phyloP scores from a whole-genome alignment of 2,329 filamentous ascomycete genomes.

The Colletotrichum truncatum region DNA sequence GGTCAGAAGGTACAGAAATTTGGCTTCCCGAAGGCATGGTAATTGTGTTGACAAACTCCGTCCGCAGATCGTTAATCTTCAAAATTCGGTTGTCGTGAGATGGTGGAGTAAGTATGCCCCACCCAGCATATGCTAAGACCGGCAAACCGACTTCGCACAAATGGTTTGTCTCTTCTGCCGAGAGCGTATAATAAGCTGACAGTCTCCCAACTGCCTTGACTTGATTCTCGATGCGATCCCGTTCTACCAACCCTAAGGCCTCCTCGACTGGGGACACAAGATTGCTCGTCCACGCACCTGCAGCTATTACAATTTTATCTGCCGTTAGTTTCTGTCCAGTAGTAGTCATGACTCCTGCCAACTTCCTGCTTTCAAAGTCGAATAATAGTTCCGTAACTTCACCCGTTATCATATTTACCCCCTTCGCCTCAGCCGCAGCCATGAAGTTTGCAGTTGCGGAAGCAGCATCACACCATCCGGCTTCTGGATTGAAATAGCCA shows the following conservation, averaged over 20 bases:
- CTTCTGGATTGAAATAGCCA: conserved; percentile 17
- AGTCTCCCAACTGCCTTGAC: conserved; percentile 16
- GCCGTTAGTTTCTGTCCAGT: conserved; percentile 29
- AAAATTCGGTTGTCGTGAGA: conserved; percentile 5
- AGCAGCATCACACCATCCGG: conserved; percentile 17
- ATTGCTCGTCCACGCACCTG: conserved; percentile 61
- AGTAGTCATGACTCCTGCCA: background rate
- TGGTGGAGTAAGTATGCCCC: conserved; percentile 4
- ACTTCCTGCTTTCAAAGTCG: background rate
- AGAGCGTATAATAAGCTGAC: conserved; percentile 9
- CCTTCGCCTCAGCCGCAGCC: conserved; percentile 3
- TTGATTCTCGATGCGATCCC: conserved; percentile 7
- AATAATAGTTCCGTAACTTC: background rate
- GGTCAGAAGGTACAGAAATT: background rate
- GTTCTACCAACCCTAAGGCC: background rate
- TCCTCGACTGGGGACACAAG: conserved; percentile 47
- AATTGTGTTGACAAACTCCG: conserved; percentile 14
- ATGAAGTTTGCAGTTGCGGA: conserved; percentile 10
- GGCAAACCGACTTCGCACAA: conserved; percentile 1
- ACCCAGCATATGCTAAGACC: background rate
- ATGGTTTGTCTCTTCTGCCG: background rate
- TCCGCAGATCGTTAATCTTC: conserved; percentile 15
- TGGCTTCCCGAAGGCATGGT: background rate
- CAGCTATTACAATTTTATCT: conserved; percentile 64
- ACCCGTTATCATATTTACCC: background rate